Conservation (phyloP, 2,329 filamentous ascomycete species). For the Talaromyces sp. region DNA sequence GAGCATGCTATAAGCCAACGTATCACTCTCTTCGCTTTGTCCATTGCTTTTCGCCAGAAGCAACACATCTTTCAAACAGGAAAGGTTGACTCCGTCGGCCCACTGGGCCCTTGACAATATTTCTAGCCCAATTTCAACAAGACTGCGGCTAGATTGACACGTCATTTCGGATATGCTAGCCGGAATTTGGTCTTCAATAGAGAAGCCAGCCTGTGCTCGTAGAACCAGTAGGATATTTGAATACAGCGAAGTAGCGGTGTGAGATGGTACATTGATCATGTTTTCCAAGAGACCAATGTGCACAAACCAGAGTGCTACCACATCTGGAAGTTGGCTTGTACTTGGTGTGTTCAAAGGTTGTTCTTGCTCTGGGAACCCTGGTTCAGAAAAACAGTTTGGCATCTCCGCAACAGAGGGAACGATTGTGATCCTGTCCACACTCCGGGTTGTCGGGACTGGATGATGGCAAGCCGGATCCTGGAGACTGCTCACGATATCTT, state of each 20-base stretch:
- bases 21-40: background rate
- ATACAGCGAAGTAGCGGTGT: background rate
- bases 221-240: background rate
- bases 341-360: background rate
- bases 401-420: no score
- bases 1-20: background rate
- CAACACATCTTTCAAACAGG: background rate
- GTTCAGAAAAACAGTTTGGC: no score
- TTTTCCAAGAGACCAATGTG: background rate
- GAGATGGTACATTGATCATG: background rate
- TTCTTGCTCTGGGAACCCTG: background rate
- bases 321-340: background rate
- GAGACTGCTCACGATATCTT: background rate
- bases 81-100: background rate
- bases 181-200: background rate
- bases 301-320: constrained; percentile 2
- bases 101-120: background rate
- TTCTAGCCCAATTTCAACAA: constrained; percentile 1
- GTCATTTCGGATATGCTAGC: background rate
- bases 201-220: constrained; percentile 1
- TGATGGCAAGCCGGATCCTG: background rate
- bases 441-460: background rate
- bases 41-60: background rate
- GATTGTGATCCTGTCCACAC: background rate
- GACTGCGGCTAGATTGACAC: background rate